Evolutionary conservation across 176 grass and related monocot genomes (phyloP).

Genomic region (Puya raimondii): DNA sequence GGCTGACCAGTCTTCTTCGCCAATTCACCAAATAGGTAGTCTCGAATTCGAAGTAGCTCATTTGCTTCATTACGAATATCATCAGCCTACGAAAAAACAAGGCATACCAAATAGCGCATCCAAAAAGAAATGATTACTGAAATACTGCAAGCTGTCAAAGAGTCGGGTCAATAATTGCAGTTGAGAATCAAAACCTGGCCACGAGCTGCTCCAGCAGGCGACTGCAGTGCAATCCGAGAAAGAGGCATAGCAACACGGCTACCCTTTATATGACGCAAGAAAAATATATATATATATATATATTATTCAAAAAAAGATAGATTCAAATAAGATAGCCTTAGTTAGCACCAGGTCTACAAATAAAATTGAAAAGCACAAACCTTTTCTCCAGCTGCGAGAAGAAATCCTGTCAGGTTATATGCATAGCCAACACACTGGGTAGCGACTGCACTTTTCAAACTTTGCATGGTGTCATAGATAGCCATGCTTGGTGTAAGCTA

Average conservation of each 20-base stretch:
- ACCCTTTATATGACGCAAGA: conserved; percentile 38
- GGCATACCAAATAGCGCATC: conserved; percentile 2
- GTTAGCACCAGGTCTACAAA: conserved; percentile 2
- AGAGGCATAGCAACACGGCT: conserved; percentile 68
- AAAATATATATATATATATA: no score
- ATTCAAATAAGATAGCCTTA: not conserved
- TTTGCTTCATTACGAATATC: conserved; percentile 81
- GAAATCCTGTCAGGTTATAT: conserved; percentile 78
- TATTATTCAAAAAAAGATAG: not conserved
- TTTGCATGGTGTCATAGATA: conserved; percentile 91
- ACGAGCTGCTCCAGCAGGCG: conserved; percentile 87
- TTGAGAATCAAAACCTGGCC: conserved; percentile 50
- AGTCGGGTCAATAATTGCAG: not conserved
- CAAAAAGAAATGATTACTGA: not conserved
- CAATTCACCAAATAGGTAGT: conserved; percentile 72
- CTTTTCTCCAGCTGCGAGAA: conserved; percentile 95
- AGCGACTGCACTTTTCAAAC: conserved; percentile 55
- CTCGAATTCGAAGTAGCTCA: conserved; percentile 66
- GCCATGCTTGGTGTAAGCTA: conserved; percentile 90
- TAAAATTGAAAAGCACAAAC: conserved; percentile 19
- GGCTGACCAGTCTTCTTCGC: conserved; percentile 79
- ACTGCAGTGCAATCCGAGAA: conserved; percentile 62
- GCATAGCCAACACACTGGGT: conserved; percentile 89
- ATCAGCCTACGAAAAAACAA: conserved; percentile 44
- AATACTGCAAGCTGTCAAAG: not conserved